Percentiles rank a stretch among this genome's conserved stretches.
phyloP scores from a whole-genome alignment of 345 rosid genomes.

The Ceriops decandra region DNA sequence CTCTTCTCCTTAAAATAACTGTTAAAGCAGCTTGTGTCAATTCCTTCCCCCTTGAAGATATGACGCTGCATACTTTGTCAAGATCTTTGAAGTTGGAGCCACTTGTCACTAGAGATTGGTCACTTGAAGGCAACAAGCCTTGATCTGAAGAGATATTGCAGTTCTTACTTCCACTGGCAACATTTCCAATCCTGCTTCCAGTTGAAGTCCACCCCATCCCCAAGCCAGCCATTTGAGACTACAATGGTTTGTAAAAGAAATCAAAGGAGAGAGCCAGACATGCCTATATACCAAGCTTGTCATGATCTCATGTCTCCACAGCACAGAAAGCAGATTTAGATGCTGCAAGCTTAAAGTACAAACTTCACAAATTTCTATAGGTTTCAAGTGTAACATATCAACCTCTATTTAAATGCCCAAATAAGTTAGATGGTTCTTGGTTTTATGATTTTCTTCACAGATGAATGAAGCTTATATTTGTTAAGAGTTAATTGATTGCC shows the following conservation, averaged over 20 bases:
- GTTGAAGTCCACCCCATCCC: conserved; percentile 4
- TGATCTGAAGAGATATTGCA: conserved; percentile 11
- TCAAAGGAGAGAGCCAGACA: background rate
- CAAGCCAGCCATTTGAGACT: conserved; percentile 21
- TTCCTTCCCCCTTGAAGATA: conserved; percentile 41
- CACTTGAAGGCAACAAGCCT: conserved; percentile 11
- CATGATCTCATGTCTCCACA: background rate
- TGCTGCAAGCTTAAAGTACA: background rate
- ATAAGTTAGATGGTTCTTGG: no score
- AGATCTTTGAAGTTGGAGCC: conserved; percentile 32
- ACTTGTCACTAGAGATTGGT: conserved; percentile 19
- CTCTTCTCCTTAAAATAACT: conserved; percentile 51
- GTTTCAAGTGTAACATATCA: no score
- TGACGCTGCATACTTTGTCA: conserved; percentile 28
- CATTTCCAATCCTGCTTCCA: conserved; percentile 32
- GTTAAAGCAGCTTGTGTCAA: conserved; percentile 49
- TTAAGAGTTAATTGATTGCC: no score
- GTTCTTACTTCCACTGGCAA: conserved; percentile 20
- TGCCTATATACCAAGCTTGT: background rate
- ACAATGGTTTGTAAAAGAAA: background rate
- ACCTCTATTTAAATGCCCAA: no score
- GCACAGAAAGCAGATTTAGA: background rate
- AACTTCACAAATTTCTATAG: no score
- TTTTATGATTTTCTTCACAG: no score
- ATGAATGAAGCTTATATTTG: no score